phyloP scores from a whole-genome alignment of 2,329 filamentous ascomycete genomes.

The Xylaria sp. region DNA sequence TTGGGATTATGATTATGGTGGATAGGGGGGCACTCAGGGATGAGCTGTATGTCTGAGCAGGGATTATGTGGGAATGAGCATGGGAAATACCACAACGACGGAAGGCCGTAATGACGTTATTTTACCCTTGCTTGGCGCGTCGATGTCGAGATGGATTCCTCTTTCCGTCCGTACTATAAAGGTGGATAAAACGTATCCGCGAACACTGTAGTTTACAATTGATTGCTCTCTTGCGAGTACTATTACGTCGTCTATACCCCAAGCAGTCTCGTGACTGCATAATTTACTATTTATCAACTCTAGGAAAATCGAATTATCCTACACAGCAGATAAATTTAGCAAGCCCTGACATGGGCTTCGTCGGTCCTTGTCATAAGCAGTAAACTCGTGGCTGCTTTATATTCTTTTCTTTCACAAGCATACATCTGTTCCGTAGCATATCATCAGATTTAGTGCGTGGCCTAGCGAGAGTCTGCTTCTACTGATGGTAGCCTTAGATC shows the following conservation, averaged over 20 bases:
- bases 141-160: constrained; percentile 2
- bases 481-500: too few species aligned
- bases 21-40: constrained; percentile 11
- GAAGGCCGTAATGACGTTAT: background rate
- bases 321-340: too few species aligned
- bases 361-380: too few species aligned
- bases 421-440: too few species aligned
- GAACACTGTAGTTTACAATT: constrained; percentile 3
- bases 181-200: constrained; percentile 4
- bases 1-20: constrained; percentile 1
- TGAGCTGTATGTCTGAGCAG: constrained; percentile 5
- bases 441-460: too few species aligned
- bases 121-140: constrained; percentile 2
- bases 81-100: constrained; percentile 9
- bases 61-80: constrained; percentile 20
- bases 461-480: too few species aligned
- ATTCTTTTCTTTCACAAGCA: too few species aligned
- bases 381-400: too few species aligned
- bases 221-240: background rate
- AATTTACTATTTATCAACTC: background rate
- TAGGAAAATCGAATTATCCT: background rate
- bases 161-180: constrained; percentile 4
- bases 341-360: too few species aligned
- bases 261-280: background rate
- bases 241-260: background rate